phyloP scores from a whole-genome alignment of 129 eudicot species.

The Pittosporum tobira region DNA sequence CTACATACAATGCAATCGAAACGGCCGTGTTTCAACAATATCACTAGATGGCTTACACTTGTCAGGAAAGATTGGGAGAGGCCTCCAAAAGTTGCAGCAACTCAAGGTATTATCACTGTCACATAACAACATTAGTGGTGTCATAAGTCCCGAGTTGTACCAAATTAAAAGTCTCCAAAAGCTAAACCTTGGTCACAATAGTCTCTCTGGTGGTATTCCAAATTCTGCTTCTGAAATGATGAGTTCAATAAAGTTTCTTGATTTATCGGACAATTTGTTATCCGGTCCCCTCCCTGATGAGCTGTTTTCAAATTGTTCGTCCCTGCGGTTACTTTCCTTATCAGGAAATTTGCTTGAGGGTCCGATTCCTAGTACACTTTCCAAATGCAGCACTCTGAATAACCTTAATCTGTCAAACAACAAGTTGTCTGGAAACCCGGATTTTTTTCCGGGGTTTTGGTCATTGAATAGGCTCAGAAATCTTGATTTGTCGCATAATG shows the following conservation, averaged over 20 bases:
- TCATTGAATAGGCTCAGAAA: constrained; percentile 55
- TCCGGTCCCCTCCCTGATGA: constrained; percentile 51
- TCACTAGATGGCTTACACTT: constrained; percentile 43
- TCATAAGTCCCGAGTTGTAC: constrained; percentile 35
- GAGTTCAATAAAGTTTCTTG: constrained; percentile 58
- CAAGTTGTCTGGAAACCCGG: constrained; percentile 60
- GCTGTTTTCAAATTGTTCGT: constrained; percentile 33
- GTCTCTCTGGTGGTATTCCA: constrained; percentile 52
- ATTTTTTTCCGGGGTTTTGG: constrained; percentile 34
- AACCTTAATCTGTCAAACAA: constrained; percentile 70
- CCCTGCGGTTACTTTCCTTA: constrained; percentile 57
- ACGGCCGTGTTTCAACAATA: constrained; percentile 47
- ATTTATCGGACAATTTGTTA: constrained; percentile 48
- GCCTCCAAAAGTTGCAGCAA: constrained; percentile 52
- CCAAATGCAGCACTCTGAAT: constrained; percentile 42
- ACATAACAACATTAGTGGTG: constrained; percentile 55
- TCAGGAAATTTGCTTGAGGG: constrained; percentile 59
- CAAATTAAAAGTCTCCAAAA: constrained; percentile 34
- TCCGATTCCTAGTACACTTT: constrained; percentile 51
- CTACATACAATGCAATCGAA: constrained; percentile 60
- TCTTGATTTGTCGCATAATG: constrained; percentile 64
- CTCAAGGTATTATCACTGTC: constrained; percentile 63
- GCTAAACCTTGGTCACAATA: constrained; percentile 57
- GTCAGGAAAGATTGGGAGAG: constrained; percentile 76
- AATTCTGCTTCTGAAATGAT: constrained; percentile 20